Percentiles rank a stretch among this genome's conserved stretches.
Conservation (phyloP, 805 yeast genomes). For the Crinitomyces ghanaensis region DNA sequence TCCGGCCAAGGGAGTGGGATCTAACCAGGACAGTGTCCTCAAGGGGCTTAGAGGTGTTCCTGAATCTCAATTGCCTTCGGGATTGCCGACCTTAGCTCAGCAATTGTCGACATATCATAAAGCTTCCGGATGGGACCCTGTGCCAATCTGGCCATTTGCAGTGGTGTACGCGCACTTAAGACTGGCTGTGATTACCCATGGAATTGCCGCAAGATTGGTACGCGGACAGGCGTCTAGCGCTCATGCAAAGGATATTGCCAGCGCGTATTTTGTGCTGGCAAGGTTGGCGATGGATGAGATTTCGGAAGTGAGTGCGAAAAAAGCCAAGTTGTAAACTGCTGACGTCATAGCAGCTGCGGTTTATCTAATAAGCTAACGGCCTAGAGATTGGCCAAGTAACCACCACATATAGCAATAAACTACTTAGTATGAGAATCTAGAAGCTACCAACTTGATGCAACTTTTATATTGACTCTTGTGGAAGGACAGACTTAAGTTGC, state of each 20-base stretch:
- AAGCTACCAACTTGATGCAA: too few relatives aligned
- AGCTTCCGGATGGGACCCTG: slow-evolving; percentile 34
- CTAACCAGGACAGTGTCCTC: slow-evolving; percentile 6
- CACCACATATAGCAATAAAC: too few relatives aligned
- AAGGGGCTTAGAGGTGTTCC: slow-evolving; percentile 5
- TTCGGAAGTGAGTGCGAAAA: slow-evolving; percentile 1
- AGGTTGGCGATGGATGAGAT: slow-evolving; percentile 20
- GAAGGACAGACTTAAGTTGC: too few relatives aligned
- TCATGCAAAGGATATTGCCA: slow-evolving; percentile 33
- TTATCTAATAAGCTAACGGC: too few relatives aligned
- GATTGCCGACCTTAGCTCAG: slow-evolving; percentile 18
- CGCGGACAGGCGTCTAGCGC: slow-evolving; percentile 46
- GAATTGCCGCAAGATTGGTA: slow-evolving; percentile 44
- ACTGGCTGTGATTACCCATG: slow-evolving; percentile 47
- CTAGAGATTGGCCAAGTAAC: too few relatives aligned
- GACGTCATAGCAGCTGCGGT: too few relatives aligned
- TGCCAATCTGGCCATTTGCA: slow-evolving; percentile 39
- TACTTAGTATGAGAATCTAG: too few relatives aligned
- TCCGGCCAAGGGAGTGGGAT: too few relatives aligned
- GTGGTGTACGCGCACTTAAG: slow-evolving; percentile 45
- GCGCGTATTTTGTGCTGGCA: slow-evolving; percentile 23
- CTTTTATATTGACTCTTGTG: too few relatives aligned
- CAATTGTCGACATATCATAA: slow-evolving; percentile 17
- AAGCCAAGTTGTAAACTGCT: slow-evolving; percentile 1
- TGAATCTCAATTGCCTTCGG: slow-evolving; percentile 12